Percentiles rank a stretch among this genome's conserved stretches.
Conservation (phyloP, 768 basidiomycete species). For the Naganishia kalamii region DNA sequence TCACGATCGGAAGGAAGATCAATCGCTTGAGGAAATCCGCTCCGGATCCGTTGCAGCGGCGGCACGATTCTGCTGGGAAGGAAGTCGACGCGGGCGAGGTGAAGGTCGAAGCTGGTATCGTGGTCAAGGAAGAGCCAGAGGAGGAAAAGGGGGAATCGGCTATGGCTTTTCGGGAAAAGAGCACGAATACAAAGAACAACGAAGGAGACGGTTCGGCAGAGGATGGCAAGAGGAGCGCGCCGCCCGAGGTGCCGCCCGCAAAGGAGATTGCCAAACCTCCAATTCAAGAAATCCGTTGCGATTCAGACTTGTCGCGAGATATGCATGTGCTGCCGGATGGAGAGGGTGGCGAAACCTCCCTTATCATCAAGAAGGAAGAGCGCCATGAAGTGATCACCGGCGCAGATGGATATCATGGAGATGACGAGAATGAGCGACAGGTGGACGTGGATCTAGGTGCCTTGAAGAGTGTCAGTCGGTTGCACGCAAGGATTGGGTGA, state of each 20-base stretch:
- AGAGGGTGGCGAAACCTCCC: too few relatives aligned
- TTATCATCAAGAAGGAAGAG: slow-evolving; percentile 4
- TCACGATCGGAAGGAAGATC: slow-evolving; percentile 74
- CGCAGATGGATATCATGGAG: slow-evolving; percentile 21
- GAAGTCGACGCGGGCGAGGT: neutral
- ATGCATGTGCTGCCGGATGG: too few relatives aligned
- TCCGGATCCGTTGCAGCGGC: neutral
- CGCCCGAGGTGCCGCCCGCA: slow-evolving; percentile 4
- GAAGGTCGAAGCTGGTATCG: neutral
- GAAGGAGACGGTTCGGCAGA: slow-evolving; percentile 7
- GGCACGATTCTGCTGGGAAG: neutral
- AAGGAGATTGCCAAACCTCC: slow-evolving; percentile 19
- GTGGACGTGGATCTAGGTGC: slow-evolving; percentile 75
- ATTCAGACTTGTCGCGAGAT: too few relatives aligned
- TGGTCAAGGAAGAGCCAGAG: neutral
- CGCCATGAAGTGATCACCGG: slow-evolving; percentile 16
- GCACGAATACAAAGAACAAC: neutral
- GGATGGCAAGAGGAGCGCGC: slow-evolving; percentile 16
- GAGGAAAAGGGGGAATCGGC: neutral
- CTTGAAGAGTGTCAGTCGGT: slow-evolving; percentile 91
- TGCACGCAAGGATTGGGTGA: slow-evolving; percentile 88
- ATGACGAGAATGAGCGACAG: slow-evolving; percentile 24
- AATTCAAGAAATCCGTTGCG: slow-evolving; percentile 7
- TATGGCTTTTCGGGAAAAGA: neutral
- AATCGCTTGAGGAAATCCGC: slow-evolving; percentile 25